phyloP scores from a whole-genome alignment of 306 rosid species.

The Quercus mongolica region DNA sequence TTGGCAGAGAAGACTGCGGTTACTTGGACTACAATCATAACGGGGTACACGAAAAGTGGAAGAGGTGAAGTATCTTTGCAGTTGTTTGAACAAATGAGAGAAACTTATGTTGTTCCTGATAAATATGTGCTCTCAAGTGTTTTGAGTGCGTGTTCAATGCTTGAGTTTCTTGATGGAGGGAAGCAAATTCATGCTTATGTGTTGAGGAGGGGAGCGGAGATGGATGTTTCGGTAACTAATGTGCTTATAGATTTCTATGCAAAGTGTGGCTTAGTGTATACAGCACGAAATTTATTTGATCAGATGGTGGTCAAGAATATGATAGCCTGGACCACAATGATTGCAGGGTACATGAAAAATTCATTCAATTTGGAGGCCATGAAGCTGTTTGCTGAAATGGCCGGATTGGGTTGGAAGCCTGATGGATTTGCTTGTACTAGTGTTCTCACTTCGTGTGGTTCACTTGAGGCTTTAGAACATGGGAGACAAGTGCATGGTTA shows the following conservation, averaged over 20 bases:
- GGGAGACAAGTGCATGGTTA: conserved; percentile 85
- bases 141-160: conserved; percentile 71
- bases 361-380: conserved; percentile 63
- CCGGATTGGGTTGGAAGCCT: conserved; percentile 50
- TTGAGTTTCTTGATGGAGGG: conserved; percentile 64
- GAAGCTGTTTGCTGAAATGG: conserved; percentile 63
- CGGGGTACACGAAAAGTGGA: conserved; percentile 67
- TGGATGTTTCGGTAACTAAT: conserved; percentile 69
- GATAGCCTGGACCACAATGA: conserved; percentile 90
- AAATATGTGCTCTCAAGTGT: conserved; percentile 74
- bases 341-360: conserved; percentile 91
- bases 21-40: conserved; percentile 80
- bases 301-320: conserved; percentile 45
- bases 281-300: conserved; percentile 53
- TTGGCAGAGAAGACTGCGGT: conserved; percentile 47
- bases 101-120: conserved; percentile 48
- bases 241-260: conserved; percentile 73
- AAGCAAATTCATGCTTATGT: conserved; percentile 78
- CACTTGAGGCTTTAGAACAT: conserved; percentile 48
- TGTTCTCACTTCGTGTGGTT: conserved; percentile 80
- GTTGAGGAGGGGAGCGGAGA: conserved; percentile 53
- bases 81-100: conserved; percentile 62
- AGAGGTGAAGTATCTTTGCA: conserved; percentile 62
- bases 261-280: conserved; percentile 67
- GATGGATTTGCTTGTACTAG: conserved; percentile 84